Evolutionary conservation across 179 eudicot genomes (phyloP).

Genomic region (Spergularia azorica): DNA sequence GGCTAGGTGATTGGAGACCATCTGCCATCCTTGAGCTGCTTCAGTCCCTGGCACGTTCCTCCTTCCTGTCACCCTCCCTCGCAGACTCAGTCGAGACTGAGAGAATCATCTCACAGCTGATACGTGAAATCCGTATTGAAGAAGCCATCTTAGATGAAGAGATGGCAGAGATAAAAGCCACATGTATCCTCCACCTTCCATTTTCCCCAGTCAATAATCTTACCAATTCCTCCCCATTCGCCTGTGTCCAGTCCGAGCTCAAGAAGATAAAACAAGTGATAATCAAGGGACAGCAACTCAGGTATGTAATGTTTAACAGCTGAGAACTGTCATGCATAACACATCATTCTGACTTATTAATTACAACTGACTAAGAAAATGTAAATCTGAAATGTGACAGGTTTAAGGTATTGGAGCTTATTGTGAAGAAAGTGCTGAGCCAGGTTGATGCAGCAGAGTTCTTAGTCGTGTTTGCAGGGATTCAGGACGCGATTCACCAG

Average conservation of each 20-base stretch:
- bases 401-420: constrained; percentile 72
- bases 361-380: constrained; percentile 2
- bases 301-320: constrained; percentile 34
- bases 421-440: constrained; percentile 67
- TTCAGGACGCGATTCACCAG: constrained; percentile 76
- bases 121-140: constrained; percentile 72
- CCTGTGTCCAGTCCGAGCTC: constrained; percentile 56
- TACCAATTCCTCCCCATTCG: constrained; percentile 29
- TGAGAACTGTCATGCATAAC: too few relatives aligned
- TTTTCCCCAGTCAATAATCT: constrained; percentile 38
- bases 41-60: constrained; percentile 46
- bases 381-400: constrained; percentile 33
- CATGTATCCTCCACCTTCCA: constrained; percentile 69
- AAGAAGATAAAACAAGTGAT: constrained; percentile 77
- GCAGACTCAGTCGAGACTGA: constrained; percentile 42
- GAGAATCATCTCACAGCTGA: constrained; percentile 49
- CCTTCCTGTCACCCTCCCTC: constrained; percentile 36
- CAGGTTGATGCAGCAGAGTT: constrained; percentile 82
- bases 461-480: constrained; percentile 68
- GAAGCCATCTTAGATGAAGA: constrained; percentile 89
- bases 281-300: constrained; percentile 77
- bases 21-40: constrained; percentile 74
- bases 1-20: constrained; percentile 98
- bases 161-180: constrained; percentile 90
- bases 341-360: too few relatives aligned